These are phyloP conservation scores for Allomyces arbusculus DNA, from an alignment of 192 early-diverging fungal genomes.

Conservation along the genomic window DNA sequence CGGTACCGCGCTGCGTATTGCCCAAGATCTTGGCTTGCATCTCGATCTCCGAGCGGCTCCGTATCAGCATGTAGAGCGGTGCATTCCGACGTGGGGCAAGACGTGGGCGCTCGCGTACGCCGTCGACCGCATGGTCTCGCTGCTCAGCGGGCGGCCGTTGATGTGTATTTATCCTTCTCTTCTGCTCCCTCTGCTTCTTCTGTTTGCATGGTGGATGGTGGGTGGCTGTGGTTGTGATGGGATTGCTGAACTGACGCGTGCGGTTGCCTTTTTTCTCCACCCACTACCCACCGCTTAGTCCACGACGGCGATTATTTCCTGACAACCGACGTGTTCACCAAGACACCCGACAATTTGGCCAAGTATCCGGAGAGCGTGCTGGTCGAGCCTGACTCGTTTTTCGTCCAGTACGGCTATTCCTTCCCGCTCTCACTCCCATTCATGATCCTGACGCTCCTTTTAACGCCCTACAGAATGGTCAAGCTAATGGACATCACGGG, in stretches of 20 bases:
- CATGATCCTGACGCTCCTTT: no score
- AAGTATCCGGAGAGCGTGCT: neutral
- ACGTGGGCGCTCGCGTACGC: neutral
- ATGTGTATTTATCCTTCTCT: neutral
- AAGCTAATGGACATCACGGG: neutral
- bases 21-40: neutral
- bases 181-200: no score
- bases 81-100: neutral
- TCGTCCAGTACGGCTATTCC: neutral
- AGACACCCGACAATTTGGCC: neutral
- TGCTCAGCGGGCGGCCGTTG: neutral
- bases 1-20: neutral
- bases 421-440: no score
- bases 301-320: neutral
- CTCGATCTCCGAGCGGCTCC: neutral
- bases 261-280: no score
- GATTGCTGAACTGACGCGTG: neutral
- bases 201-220: neutral
- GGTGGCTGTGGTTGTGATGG: neutral
- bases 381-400: neutral
- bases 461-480: neutral
- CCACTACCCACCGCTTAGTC: neutral
- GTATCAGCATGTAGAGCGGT: neutral
- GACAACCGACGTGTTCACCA: neutral
- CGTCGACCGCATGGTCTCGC: no score